These are phyloP conservation scores for Gnetum montanum DNA, from an alignment of 75 land plant genomes.

Conservation along the genomic window DNA sequence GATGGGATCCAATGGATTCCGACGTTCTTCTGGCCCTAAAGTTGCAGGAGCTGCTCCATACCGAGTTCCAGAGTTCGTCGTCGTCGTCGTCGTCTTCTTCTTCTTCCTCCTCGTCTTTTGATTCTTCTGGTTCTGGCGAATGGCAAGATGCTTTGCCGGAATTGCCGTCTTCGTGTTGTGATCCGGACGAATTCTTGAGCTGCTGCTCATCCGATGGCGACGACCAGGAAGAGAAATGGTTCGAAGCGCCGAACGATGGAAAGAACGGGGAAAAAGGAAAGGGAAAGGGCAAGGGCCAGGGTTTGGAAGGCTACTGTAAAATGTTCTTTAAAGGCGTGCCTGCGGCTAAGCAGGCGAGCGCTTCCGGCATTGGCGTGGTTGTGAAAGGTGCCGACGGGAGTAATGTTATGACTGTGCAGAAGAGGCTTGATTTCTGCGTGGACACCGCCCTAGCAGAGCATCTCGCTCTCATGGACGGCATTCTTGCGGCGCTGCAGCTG, in stretches of 20 bases:
- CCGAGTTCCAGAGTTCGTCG: background rate
- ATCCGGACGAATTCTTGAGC: slow-evolving; percentile 39
- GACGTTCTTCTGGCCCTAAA: slow-evolving; percentile 5
- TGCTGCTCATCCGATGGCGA: slow-evolving; percentile 45
- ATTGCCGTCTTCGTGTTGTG: no score
- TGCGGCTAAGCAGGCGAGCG: slow-evolving; percentile 10
- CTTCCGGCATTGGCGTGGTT: slow-evolving; percentile 62
- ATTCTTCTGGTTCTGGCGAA: background rate
- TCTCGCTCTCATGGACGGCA: slow-evolving; percentile 69
- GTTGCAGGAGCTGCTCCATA: slow-evolving; percentile 8
- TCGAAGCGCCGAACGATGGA: slow-evolving; percentile 28
- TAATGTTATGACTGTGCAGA: slow-evolving; percentile 35
- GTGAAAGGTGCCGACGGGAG: slow-evolving; percentile 24
- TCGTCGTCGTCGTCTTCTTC: background rate
- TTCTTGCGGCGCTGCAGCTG: slow-evolving; percentile 29
- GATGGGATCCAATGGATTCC: slow-evolving; percentile 8
- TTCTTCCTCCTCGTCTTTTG: background rate
- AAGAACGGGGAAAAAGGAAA: background rate
- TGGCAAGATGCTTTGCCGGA: no score
- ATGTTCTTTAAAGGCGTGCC: slow-evolving; percentile 60
- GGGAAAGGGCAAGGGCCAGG: slow-evolving; percentile 15
- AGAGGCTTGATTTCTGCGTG: slow-evolving; percentile 58
- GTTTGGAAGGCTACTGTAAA: slow-evolving; percentile 10
- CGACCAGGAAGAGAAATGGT: slow-evolving; percentile 49
- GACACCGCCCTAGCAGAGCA: slow-evolving; percentile 60